Conservation (phyloP, 805 yeast genomes). For the Nakazawaea pomicola region DNA sequence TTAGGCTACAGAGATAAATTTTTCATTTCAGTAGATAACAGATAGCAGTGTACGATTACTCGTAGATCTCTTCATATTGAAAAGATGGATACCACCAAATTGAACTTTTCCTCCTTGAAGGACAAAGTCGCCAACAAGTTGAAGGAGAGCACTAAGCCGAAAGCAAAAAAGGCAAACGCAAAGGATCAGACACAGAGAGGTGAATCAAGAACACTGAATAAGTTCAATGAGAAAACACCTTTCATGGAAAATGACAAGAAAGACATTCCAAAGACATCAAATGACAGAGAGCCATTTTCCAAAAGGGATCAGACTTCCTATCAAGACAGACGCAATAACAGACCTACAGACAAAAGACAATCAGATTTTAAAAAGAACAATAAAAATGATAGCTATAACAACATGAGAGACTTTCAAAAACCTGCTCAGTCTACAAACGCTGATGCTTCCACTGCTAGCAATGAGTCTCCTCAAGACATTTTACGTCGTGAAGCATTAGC, state of each 20-base stretch:
- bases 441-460: too few species aligned
- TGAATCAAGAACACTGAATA: too few species aligned
- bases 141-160: conserved; percentile 18
- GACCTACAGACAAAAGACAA: not conserved
- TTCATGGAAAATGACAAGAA: conserved; percentile 14
- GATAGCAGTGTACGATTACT: not conserved
- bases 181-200: too few species aligned
- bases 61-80: not conserved
- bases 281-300: too few species aligned
- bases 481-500: conserved; percentile 71
- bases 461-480: conserved; percentile 22
- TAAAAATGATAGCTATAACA: too few species aligned
- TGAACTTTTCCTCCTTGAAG: conserved; percentile 53
- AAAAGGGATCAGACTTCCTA: too few species aligned
- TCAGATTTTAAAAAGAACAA: not conserved
- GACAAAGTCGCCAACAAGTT: conserved; percentile 59
- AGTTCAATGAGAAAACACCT: conserved; percentile 13
- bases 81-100: conserved; percentile 38
- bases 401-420: conserved; percentile 10
- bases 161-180: conserved; percentile 15
- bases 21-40: not conserved
- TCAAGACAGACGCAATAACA: too few species aligned
- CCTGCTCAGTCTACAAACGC: not conserved
- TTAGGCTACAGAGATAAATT: not conserved
- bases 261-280: too few species aligned